Evolutionary conservation across 495 filamentous ascomycete genomes (phyloP).

Genomic region (Aspergillus indologenus): DNA sequence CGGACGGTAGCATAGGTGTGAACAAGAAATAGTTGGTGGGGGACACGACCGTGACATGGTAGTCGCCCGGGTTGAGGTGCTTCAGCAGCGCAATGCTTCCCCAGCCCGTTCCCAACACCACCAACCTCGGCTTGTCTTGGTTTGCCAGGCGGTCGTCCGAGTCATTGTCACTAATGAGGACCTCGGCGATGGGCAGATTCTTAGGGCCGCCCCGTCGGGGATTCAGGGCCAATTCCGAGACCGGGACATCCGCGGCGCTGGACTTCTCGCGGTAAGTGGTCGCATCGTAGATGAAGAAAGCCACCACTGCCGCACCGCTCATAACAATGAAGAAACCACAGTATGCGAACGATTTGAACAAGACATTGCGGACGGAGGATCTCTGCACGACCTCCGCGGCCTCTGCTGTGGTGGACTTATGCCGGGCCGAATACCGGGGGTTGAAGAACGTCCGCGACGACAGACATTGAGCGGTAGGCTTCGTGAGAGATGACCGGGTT

Average conservation of each 20-base stretch:
- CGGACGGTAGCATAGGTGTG: constrained; percentile 94
- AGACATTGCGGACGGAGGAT: constrained; percentile 18
- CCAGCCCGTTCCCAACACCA: constrained; percentile 94
- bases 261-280: constrained; percentile 76
- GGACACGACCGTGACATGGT: constrained; percentile 91
- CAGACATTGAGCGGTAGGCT: constrained; percentile 25
- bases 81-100: constrained; percentile 91
- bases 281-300: constrained; percentile 93
- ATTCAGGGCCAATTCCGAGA: constrained; percentile 77
- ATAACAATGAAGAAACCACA: constrained; percentile 58
- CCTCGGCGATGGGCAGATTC: constrained; percentile 88
- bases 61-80: constrained; percentile 81
- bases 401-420: constrained; percentile 27
- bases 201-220: constrained; percentile 89
- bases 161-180: constrained; percentile 84
- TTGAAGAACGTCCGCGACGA: constrained; percentile 26
- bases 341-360: constrained; percentile 51
- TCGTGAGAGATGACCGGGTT: constrained; percentile 23
- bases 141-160: constrained; percentile 59
- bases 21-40: constrained; percentile 97
- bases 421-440: constrained; percentile 23
- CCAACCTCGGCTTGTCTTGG: constrained; percentile 85
- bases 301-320: constrained; percentile 56
- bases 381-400: constrained; percentile 10
- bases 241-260: constrained; percentile 65